Evolutionary conservation across 768 basidiomycete genomes (phyloP), one percentile per base, ranked within the genome.

Genomic region (Kwoniella sp.): DNA sequence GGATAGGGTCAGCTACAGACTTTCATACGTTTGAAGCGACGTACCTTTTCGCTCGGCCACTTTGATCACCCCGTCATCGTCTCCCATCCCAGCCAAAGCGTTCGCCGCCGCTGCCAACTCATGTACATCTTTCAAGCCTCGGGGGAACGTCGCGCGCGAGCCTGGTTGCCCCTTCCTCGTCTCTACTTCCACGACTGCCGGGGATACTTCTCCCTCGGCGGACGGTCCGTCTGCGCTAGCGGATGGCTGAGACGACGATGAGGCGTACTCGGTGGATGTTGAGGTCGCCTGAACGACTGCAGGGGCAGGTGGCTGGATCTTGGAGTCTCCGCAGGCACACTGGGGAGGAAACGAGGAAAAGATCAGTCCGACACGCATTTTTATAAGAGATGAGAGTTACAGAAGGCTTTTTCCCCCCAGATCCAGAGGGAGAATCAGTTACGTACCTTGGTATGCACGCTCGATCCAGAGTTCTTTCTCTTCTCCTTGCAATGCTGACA

Each of bases 401-500:
- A n/a, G n/a, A n/a, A n/a, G n/a, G n/a, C n/a, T n/a, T n/a, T n/a
- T n/a, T n/a, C n/a, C n/a, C n/a, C n/a, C n/a, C n/a, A n/a, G n/a
- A n/a, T n/a, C n/a, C n/a, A n/a, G n/a, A n/a, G n/a, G n/a, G n/a
- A n/a, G n/a, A n/a, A n/a, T n/a, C n/a, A n/a, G n/a, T n/a, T 9
- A 66, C 73, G 25, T 41, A 77, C 76, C 57, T 73, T 73, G 53
- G 63, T 70, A 54, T 77, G 76, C 4, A 75, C 73, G 23, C 68
- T 69, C 11, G 52, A 57, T 15, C 62, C 68, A n/a, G 58, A 51
- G 17, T n/a, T 25, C 80, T 91, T 89, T 20, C 93, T 86, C 34
- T 90, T 84, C 72, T 91, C 87, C 37, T 91, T 87, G 76, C 93
- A 95, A 71, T 87, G 87, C 59, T 86, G 85, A 82, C 93, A 96